These are phyloP conservation scores for Epichloe coenophiala DNA, from an alignment of 2,329 filamentous ascomycete genomes.

Conservation along the genomic window DNA sequence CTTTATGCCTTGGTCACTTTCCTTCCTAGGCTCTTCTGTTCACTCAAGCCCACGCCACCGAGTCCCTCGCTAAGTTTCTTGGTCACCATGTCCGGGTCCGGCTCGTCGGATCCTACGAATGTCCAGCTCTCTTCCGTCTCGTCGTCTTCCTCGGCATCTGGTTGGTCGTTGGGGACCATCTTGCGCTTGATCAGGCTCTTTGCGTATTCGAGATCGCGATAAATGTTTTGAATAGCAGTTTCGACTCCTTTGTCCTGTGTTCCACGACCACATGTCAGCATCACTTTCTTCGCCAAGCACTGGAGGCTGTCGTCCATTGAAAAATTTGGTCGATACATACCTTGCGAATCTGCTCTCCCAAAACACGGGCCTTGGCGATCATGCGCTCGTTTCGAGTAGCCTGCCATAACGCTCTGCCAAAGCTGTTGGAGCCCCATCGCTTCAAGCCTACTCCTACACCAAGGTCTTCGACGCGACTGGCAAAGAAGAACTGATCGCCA, in stretches of 20 bases:
- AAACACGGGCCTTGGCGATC: slow-evolving; percentile 67
- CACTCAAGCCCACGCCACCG: slow-evolving; percentile 7
- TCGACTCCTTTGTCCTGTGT: slow-evolving; percentile 76
- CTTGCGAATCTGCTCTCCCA: slow-evolving; percentile 79
- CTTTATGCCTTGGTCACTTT: slow-evolving; percentile 6
- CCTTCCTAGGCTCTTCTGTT: slow-evolving; percentile 13
- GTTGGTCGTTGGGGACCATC: slow-evolving; percentile 33
- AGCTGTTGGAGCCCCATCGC: slow-evolving; percentile 76
- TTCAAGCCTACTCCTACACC: slow-evolving; percentile 83
- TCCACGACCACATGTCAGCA: slow-evolving; percentile 1
- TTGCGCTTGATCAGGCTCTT: slow-evolving; percentile 64
- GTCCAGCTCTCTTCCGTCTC: slow-evolving; percentile 79
- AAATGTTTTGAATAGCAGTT: slow-evolving; percentile 80
- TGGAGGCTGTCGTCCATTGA: neutral
- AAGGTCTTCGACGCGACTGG: slow-evolving; percentile 75
- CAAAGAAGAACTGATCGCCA: slow-evolving; percentile 96
- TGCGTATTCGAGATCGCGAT: slow-evolving; percentile 89
- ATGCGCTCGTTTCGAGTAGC: slow-evolving; percentile 82
- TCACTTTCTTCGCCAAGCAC: neutral
- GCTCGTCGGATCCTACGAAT: slow-evolving; percentile 53
- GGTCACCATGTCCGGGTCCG: slow-evolving; percentile 29
- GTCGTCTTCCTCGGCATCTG: slow-evolving; percentile 32
- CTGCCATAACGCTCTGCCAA: slow-evolving; percentile 81
- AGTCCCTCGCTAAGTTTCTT: slow-evolving; percentile 26
- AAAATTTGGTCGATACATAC: slow-evolving; percentile 35